Evolutionary conservation across 2,329 filamentous ascomycete species (phyloP).

Genomic region (Saccharata proteae): DNA sequence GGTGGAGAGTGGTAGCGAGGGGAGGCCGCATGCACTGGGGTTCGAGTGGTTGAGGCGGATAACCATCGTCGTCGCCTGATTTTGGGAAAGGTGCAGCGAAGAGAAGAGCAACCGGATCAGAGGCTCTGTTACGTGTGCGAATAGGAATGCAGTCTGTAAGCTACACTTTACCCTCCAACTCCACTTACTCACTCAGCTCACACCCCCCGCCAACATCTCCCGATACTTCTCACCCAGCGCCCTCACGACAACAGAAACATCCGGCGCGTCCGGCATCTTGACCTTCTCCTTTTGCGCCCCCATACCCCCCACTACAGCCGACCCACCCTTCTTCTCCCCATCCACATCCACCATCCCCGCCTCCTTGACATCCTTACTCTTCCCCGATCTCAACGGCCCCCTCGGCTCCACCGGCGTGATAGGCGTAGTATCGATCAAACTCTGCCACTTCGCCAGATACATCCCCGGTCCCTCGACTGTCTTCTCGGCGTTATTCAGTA

Average conservation of each 20-base stretch:
- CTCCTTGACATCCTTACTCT: slow-evolving; percentile 22
- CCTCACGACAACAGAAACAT: slow-evolving; percentile 17
- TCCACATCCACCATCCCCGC: slow-evolving; percentile 23
- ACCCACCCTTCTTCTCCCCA: slow-evolving; percentile 17
- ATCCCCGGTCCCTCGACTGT: slow-evolving; percentile 44
- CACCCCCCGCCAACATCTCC: slow-evolving; percentile 16
- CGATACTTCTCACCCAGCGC: slow-evolving; percentile 21
- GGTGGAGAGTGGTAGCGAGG: too few relatives aligned
- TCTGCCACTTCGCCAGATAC: slow-evolving; percentile 62
- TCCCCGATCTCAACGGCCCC: slow-evolving; percentile 39
- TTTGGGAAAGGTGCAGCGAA: too few relatives aligned
- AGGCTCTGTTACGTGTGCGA: too few relatives aligned
- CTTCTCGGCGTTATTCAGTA: slow-evolving; percentile 32
- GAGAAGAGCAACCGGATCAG: too few relatives aligned
- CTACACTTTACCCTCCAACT: neutral
- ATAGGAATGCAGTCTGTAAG: too few relatives aligned
- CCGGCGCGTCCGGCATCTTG: slow-evolving; percentile 19
- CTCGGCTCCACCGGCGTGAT: slow-evolving; percentile 48
- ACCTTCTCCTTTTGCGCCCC: slow-evolving; percentile 9
- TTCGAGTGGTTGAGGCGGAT: too few relatives aligned
- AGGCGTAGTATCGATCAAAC: slow-evolving; percentile 54
- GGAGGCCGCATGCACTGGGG: too few relatives aligned
- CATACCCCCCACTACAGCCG: slow-evolving; percentile 19
- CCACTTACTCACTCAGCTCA: neutral
- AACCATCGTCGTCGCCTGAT: too few relatives aligned